Base-by-base conservation (phyloP, 768 basidiomycete genomes). In the Cyclocybe cylindracea region DNA sequence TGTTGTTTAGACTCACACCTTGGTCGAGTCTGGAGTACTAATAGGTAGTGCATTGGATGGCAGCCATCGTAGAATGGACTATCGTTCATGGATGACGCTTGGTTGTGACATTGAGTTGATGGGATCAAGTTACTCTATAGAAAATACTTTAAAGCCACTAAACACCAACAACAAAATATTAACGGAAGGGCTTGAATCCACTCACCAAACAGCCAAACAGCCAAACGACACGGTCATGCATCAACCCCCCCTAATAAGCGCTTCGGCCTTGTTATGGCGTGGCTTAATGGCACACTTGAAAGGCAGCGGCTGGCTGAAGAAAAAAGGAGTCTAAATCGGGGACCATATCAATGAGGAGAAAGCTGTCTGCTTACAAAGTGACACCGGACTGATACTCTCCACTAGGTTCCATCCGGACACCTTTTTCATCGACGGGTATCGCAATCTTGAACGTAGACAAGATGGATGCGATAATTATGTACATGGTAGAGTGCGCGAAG, bases 371-470 rank as follows among this genome's bases (percentile, higher is more conserved):
- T 49, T 53, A 63, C 57, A 54, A 50, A n/a, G 56, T 61, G 18
- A 61, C 49, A 2, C 50, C 54, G n/a, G 56, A 56, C 10, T 45
- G 48, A 44, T 57, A 62, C 40, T 59, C 53, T 16, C 51, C 48
- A 1, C 50, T 51, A n/a, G 58, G 60, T 33, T 59, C 51, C 2
- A 66, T 62, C 29, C 53, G 53, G 0, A 44, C 39, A 2, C 67
- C 66, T 2, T 61, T 47, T 19, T 59, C 55, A 39, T 68, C 68
- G 1, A 61, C 42, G 0, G 64, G 61, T 14, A 61, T 66, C 5
- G 57, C 45, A n/a, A 75, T 66, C 35, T 60, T 50, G 55, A 70
- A 73, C 5, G 64, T 59, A 2, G 65, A 65, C 5, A 75, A 56
- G n/a, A 75, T 57, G 3, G 66, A 65, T 10, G 68, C 63, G 3